A percentile compares a stretch with the other conserved stretches of the same genome.
These are phyloP conservation scores for Malania oleifera DNA, from an alignment of 164 flowering plant species.

Conservation along the genomic window DNA sequence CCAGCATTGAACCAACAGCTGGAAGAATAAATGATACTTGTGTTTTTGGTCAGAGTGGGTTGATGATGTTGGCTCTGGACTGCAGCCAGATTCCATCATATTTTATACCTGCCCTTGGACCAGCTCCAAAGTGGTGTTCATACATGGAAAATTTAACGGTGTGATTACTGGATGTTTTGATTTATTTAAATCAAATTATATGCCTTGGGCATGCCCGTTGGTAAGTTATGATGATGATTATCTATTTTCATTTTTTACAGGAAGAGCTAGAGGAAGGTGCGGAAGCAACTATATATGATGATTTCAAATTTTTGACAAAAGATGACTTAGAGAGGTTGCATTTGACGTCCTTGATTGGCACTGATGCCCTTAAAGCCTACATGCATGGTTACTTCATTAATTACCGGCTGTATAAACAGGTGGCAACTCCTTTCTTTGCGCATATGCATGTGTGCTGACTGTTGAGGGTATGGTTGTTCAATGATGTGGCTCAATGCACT, in stretches of 20 bases:
- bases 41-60: constrained; percentile 69
- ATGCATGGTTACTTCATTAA: constrained; percentile 93
- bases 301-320: constrained; percentile 76
- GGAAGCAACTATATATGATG: constrained; percentile 73
- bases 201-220: neutral
- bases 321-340: constrained; percentile 75
- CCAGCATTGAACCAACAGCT: constrained; percentile 83
- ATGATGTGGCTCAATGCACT: neutral
- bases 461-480: neutral
- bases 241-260: constrained; percentile 33
- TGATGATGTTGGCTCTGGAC: constrained; percentile 84
- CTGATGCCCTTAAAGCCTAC: constrained; percentile 68
- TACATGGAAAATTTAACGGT: constrained; percentile 81
- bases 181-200: neutral
- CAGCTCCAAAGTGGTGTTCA: constrained; percentile 96
- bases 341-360: constrained; percentile 69
- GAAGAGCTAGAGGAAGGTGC: constrained; percentile 89
- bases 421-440: constrained; percentile 13
- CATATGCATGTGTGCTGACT: neutral
- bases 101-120: constrained; percentile 87
- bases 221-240: neutral
- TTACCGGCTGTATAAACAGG: constrained; percentile 70
- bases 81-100: constrained; percentile 80
- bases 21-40: constrained; percentile 85
- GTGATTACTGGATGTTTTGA: constrained; percentile 9